Conservation (phyloP, 2,329 filamentous ascomycete genomes). For the Dactylellina leptospora region DNA sequence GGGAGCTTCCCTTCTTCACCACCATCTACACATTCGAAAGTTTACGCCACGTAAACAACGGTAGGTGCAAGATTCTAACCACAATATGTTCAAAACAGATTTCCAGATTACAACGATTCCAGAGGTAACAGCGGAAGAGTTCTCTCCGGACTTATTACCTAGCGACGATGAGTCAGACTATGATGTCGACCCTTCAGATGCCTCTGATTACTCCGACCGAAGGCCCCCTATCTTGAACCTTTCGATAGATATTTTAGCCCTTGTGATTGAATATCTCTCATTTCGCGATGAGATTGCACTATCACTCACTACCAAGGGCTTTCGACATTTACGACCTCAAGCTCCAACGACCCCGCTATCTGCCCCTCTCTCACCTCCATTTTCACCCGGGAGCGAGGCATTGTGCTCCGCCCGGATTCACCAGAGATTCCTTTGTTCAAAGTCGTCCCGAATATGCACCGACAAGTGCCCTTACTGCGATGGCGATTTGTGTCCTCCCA, state of each 20-base stretch:
- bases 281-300: constrained; percentile 38
- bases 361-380: constrained; percentile 29
- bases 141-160: constrained; percentile 7
- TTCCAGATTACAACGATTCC: constrained; percentile 33
- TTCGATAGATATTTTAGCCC: constrained; percentile 38
- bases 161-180: constrained; percentile 14
- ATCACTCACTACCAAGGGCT: constrained; percentile 44
- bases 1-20: constrained; percentile 18
- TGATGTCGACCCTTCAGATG: constrained; percentile 26
- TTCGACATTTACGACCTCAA: constrained; percentile 34
- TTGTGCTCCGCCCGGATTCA: constrained; percentile 43
- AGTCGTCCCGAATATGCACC: neutral
- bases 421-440: constrained; percentile 40
- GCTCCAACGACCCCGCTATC: constrained; percentile 13
- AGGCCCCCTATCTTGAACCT: constrained; percentile 33
- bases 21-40: neutral
- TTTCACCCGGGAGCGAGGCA: constrained; percentile 37
- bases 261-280: constrained; percentile 35
- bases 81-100: constrained; percentile 37
- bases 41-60: neutral
- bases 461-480: constrained; percentile 42
- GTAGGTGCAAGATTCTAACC: neutral
- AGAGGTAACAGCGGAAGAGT: constrained; percentile 20
- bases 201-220: constrained; percentile 1
- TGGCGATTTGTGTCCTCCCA: constrained; percentile 32